Evolutionary conservation across 345 rosid species (phyloP).

Genomic region (Cardiospermum halicacabum): DNA sequence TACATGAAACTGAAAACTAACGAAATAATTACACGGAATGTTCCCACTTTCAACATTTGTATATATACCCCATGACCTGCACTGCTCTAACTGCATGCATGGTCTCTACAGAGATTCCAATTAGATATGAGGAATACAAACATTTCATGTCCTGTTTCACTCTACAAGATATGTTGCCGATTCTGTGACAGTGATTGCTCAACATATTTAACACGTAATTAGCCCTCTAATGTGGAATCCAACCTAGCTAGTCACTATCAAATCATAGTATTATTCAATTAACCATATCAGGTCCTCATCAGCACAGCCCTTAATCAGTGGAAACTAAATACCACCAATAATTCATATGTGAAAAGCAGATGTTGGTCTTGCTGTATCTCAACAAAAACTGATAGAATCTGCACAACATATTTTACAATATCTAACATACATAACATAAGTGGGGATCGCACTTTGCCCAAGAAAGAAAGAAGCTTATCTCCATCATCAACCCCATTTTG

Average conservation of each 20-base stretch:
- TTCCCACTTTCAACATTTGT: constrained; percentile 11
- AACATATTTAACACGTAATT: constrained; percentile 5
- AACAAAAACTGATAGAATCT: constrained; percentile 12
- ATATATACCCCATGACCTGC: constrained; percentile 26
- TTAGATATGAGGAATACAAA: neutral
- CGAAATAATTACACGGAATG: constrained; percentile 10
- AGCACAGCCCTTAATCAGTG: constrained; percentile 1
- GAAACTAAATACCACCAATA: neutral
- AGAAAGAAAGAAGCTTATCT: constrained; percentile 65
- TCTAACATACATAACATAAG: constrained; percentile 18
- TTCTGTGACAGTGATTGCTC: constrained; percentile 12
- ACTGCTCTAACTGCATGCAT: too few relatives aligned
- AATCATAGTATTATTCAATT: neutral
- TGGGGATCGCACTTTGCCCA: constrained; percentile 59
- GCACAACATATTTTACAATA: constrained; percentile 28
- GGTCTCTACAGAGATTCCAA: neutral
- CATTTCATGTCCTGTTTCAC: neutral
- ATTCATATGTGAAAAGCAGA: neutral
- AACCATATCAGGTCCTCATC: neutral
- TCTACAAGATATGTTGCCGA: constrained; percentile 6
- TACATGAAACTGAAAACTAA: neutral
- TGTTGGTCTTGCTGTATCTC: neutral
- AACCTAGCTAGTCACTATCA: constrained; percentile 10
- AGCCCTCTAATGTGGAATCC: constrained; percentile 16
- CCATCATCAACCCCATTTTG: constrained; percentile 42